These are phyloP conservation scores for Austroboletus novae-zelandiae DNA, from an alignment of 1,284 basidiomycete species.

Conservation along the genomic window DNA sequence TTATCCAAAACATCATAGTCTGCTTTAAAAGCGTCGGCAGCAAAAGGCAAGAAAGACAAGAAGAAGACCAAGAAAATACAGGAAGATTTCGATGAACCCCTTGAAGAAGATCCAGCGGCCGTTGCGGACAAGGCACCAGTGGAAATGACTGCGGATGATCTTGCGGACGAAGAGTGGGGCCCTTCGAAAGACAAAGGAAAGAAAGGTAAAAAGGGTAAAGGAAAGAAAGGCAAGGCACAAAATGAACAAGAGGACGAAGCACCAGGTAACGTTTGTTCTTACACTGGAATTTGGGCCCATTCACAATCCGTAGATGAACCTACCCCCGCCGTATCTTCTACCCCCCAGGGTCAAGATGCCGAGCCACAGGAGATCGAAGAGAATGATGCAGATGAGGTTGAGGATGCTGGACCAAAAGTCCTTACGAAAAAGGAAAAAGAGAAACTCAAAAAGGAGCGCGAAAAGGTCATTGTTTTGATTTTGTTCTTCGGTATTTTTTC, in stretches of 20 bases:
- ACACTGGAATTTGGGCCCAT: background rate
- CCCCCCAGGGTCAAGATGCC: conserved; percentile 12
- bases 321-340: conserved; percentile 25
- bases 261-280: conserved; percentile 16
- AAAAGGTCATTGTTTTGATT: conserved; percentile 60
- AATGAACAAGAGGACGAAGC: too few relatives aligned
- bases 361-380: conserved; percentile 43
- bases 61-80: conserved; percentile 54
- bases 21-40: conserved; percentile 52
- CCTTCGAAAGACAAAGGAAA: conserved; percentile 50
- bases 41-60: conserved; percentile 64
- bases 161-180: conserved; percentile 69
- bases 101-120: conserved; percentile 33
- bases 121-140: conserved; percentile 42
- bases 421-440: conserved; percentile 93
- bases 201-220: conserved; percentile 53
- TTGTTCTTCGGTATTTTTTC: conserved; percentile 2
- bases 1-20: conserved; percentile 37
- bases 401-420: conserved; percentile 50
- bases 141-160: conserved; percentile 59
- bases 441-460: conserved; percentile 89
- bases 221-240: too few relatives aligned
- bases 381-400: conserved; percentile 47
- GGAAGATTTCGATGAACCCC: conserved; percentile 29
- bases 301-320: conserved; percentile 26